Percentiles rank a stretch among this genome's conserved stretches.
Evolutionary conservation across 2,329 filamentous ascomycete species (phyloP).

Genomic region (Colletotrichum sp.): DNA sequence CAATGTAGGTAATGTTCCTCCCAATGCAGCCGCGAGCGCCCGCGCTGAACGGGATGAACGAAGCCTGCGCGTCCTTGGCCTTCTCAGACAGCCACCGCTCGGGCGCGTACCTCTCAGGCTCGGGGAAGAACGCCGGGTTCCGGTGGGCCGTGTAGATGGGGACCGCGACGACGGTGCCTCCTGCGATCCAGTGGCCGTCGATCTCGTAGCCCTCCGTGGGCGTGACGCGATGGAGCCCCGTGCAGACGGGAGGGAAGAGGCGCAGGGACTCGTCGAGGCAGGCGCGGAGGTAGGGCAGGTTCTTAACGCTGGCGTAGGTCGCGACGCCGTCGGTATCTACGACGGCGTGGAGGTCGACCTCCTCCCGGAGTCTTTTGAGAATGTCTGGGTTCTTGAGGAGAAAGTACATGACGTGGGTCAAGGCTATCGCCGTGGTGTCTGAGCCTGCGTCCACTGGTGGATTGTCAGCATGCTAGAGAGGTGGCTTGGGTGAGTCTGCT

Average conservation of each 20-base stretch:
- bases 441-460: conserved; percentile 52
- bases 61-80: conserved; percentile 39
- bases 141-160: conserved; percentile 30
- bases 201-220: conserved; percentile 47
- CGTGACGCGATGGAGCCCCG: conserved; percentile 47
- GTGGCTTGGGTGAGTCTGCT: not conserved
- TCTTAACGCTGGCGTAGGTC: conserved; percentile 53
- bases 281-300: conserved; percentile 56
- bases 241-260: conserved; percentile 45
- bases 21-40: conserved; percentile 26
- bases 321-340: conserved; percentile 24
- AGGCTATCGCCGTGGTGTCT: conserved; percentile 52
- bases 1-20: conserved; percentile 43
- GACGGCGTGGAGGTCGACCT: not conserved
- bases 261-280: conserved; percentile 56
- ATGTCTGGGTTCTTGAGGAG: conserved; percentile 52
- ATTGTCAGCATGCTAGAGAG: conserved; percentile 36
- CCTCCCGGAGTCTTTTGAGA: conserved; percentile 32
- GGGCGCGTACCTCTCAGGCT: conserved; percentile 27
- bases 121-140: not conserved
- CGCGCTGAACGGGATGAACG: conserved; percentile 40
- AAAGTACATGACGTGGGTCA: conserved; percentile 57
- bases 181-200: conserved; percentile 47
- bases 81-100: conserved; percentile 43
- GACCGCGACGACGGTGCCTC: conserved; percentile 47